Evolutionary conservation across 148 eudicot species (phyloP).

Genomic region (Fallopia convolvulus): DNA sequence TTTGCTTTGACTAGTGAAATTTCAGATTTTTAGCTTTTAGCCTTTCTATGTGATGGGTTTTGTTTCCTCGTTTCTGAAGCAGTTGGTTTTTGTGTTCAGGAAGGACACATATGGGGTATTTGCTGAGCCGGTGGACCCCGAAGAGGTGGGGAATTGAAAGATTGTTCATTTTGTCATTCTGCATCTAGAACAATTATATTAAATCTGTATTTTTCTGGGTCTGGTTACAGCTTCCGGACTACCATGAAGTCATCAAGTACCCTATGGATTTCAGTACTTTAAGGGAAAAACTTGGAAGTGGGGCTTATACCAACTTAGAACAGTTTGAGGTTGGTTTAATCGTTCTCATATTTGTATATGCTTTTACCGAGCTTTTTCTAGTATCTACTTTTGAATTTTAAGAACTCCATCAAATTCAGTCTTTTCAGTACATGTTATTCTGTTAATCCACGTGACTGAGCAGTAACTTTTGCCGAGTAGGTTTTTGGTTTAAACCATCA

Average conservation of each 20-base stretch:
- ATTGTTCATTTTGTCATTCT: not conserved
- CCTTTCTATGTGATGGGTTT: constrained; percentile 5
- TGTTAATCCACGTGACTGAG: not conserved
- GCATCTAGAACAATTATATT: not conserved
- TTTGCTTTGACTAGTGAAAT: constrained; percentile 4
- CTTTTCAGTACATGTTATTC: too few relatives aligned
- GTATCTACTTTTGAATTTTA: not conserved
- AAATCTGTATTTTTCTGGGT: constrained; percentile 13
- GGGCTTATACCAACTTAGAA: constrained; percentile 47
- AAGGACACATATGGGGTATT: constrained; percentile 87
- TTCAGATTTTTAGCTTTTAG: not conserved
- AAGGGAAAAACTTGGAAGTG: constrained; percentile 50
- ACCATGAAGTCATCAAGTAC: constrained; percentile 57
- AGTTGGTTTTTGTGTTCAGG: constrained; percentile 32
- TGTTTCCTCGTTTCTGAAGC: constrained; percentile 16
- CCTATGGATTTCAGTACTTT: constrained; percentile 92
- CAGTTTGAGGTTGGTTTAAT: constrained; percentile 63
- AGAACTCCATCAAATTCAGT: not conserved
- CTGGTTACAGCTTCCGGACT: constrained; percentile 72
- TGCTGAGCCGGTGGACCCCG: constrained; percentile 81
- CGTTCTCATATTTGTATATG: not conserved
- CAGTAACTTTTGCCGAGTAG: not conserved
- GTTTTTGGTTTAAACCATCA: not conserved
- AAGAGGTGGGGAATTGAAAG: constrained; percentile 51
- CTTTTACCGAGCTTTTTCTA: not conserved